A percentile compares a stretch with the other conserved stretches of the same genome.
Conservation (phyloP, 768 basidiomycete genomes). For the Kwoniella mangroviensis region DNA sequence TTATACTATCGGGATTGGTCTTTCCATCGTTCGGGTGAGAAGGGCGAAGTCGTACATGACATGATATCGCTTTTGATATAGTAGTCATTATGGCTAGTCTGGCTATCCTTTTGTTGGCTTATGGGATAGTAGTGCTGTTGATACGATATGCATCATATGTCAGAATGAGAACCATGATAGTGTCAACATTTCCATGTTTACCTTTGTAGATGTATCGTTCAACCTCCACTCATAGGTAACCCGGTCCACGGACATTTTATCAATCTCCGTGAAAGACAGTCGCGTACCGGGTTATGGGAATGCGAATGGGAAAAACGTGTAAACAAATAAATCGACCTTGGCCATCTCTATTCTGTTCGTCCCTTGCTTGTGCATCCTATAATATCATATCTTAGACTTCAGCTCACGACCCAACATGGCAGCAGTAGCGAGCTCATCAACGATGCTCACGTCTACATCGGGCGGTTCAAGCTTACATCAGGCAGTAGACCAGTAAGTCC, state of each 20-base stretch:
- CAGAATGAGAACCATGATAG: background rate
- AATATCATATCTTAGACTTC: too few species aligned
- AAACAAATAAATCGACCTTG: constrained; percentile 14
- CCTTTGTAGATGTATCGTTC: constrained; percentile 10
- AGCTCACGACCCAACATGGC: constrained; percentile 13
- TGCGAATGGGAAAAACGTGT: background rate
- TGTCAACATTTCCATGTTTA: background rate
- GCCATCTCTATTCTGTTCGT: background rate
- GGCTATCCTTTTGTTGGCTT: constrained; percentile 3
- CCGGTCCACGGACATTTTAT: background rate
- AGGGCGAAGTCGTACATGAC: constrained; percentile 21
- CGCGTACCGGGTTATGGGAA: background rate
- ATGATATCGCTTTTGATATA: constrained; percentile 12
- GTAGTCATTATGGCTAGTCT: background rate
- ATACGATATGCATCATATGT: background rate
- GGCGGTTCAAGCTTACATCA: constrained; percentile 23
- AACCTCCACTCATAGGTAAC: constrained; percentile 11
- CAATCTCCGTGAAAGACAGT: constrained; percentile 1
- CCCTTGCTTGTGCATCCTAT: too few species aligned
- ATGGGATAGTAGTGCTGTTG: too few species aligned
- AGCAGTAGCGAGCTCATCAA: constrained; percentile 14
- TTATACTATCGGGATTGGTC: constrained; percentile 13
- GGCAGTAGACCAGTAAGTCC: constrained; percentile 35
- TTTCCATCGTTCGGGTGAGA: constrained; percentile 2
- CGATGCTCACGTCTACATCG: constrained; percentile 14